phyloP scores from a whole-genome alignment of 306 rosid genomes.

The Begonia fuchsioides region DNA sequence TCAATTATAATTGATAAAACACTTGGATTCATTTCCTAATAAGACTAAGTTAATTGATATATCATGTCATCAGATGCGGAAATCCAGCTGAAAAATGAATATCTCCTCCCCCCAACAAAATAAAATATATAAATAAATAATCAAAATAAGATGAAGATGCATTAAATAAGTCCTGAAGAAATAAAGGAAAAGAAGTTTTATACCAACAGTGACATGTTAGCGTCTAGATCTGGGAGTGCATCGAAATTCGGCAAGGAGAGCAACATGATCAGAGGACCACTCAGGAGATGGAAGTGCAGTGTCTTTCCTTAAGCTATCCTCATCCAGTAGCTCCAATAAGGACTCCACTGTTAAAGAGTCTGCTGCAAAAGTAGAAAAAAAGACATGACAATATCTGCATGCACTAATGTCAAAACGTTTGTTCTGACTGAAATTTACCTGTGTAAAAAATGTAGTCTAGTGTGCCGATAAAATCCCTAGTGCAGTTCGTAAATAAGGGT shows the following conservation, averaged over 20 bases:
- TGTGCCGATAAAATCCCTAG: slow-evolving; percentile 90
- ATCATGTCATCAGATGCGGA: no score
- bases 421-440: slow-evolving; percentile 23
- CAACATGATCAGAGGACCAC: slow-evolving; percentile 99
- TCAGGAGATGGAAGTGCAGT: slow-evolving; percentile 99
- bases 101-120: neutral
- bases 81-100: no score
- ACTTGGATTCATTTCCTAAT: no score
- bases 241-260: slow-evolving; percentile 87
- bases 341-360: slow-evolving; percentile 89
- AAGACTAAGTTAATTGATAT: no score
- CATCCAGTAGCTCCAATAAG: slow-evolving; percentile 88
- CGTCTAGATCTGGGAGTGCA: slow-evolving; percentile 80
- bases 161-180: neutral
- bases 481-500: slow-evolving; percentile 82
- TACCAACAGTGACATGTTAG: slow-evolving; percentile 37
- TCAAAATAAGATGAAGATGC: no score
- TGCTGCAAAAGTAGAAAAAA: slow-evolving; percentile 34
- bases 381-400: no score
- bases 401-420: no score
- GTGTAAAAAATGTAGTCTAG: slow-evolving; percentile 97
- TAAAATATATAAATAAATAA: no score
- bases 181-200: neutral
- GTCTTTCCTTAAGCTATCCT: slow-evolving; percentile 91
- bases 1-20: no score